Evolutionary conservation across 768 basidiomycete genomes (phyloP).

Genomic region (Hygrocybe coccinea): DNA sequence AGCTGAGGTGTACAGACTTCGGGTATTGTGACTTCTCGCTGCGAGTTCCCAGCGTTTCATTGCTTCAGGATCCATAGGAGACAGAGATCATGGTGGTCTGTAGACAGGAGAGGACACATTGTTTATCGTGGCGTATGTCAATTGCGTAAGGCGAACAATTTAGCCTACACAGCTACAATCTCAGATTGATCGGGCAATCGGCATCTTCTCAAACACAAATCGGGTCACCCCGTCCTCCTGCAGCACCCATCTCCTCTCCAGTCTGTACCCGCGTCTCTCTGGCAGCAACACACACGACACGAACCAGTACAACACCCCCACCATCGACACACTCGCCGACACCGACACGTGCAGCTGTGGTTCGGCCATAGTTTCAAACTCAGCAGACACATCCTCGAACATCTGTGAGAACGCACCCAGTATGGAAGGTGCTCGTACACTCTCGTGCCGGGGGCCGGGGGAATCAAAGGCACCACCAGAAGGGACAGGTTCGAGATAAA

Average conservation of each 20-base stretch:
- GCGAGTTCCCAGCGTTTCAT: neutral
- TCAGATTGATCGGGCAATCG: constrained; percentile 5
- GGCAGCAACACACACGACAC: constrained; percentile 50
- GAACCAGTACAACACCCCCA: constrained; percentile 57
- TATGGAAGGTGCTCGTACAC: constrained; percentile 61
- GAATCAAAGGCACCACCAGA: constrained; percentile 56
- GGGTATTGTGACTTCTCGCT: neutral
- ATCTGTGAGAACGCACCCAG: constrained; percentile 45
- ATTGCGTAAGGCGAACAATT: neutral
- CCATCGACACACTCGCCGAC: constrained; percentile 41
- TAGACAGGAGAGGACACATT: neutral
- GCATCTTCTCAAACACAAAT: constrained; percentile 44
- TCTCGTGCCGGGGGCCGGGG: constrained; percentile 44
- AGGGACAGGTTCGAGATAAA: constrained; percentile 64
- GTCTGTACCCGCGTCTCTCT: constrained; percentile 40
- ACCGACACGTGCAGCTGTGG: constrained; percentile 47
- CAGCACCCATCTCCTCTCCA: constrained; percentile 42
- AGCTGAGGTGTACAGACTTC: neutral
- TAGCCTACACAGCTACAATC: neutral
- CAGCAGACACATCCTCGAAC: neutral
- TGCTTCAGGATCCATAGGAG: neutral
- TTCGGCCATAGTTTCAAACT: neutral
- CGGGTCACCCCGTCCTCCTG: constrained; percentile 59
- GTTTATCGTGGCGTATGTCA: neutral
- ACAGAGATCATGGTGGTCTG: neutral